Conservation (phyloP, 1,284 basidiomycete genomes). For the Blastosporella zonata region DNA sequence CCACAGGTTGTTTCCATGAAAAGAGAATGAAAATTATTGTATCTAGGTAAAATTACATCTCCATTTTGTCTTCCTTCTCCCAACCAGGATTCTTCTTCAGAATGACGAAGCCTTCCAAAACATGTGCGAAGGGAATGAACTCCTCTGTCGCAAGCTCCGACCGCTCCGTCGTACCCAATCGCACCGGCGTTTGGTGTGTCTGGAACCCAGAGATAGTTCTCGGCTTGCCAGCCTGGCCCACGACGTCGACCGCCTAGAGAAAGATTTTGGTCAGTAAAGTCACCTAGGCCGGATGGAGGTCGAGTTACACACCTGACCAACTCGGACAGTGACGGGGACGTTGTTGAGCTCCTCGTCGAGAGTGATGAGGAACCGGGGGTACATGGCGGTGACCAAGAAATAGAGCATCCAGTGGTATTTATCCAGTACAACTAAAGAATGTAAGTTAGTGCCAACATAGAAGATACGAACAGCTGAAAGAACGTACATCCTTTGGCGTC, state of each 20-base stretch:
- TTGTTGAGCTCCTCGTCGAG: slow-evolving; percentile 88
- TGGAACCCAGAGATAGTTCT: slow-evolving; percentile 94
- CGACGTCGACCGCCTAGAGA: slow-evolving; percentile 82
- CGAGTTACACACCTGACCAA: slow-evolving; percentile 70
- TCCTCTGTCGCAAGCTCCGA: slow-evolving; percentile 97
- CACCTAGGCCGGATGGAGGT: neutral
- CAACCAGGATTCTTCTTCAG: slow-evolving; percentile 85
- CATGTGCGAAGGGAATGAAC: slow-evolving; percentile 86
- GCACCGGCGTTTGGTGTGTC: slow-evolving; percentile 94
- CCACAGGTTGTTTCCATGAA: neutral
- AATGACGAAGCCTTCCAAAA: slow-evolving; percentile 89
- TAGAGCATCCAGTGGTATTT: slow-evolving; percentile 99
- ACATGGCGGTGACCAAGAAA: slow-evolving; percentile 95
- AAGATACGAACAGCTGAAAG: neutral
- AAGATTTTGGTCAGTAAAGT: slow-evolving; percentile 9
- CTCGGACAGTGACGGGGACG: slow-evolving; percentile 88
- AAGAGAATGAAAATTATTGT: slow-evolving; percentile 5
- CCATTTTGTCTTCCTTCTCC: slow-evolving; percentile 82
- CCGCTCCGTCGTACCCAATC: slow-evolving; percentile 89
- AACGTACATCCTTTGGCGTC: slow-evolving; percentile 89
- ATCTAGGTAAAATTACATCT: slow-evolving; percentile 43
- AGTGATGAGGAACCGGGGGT: slow-evolving; percentile 97
- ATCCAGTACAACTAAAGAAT: slow-evolving; percentile 76
- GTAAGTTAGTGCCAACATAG: slow-evolving; percentile 7
- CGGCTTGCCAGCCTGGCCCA: slow-evolving; percentile 90